phyloP scores from a whole-genome alignment of 1,284 basidiomycete genomes.

The Entoloma clypeatum region DNA sequence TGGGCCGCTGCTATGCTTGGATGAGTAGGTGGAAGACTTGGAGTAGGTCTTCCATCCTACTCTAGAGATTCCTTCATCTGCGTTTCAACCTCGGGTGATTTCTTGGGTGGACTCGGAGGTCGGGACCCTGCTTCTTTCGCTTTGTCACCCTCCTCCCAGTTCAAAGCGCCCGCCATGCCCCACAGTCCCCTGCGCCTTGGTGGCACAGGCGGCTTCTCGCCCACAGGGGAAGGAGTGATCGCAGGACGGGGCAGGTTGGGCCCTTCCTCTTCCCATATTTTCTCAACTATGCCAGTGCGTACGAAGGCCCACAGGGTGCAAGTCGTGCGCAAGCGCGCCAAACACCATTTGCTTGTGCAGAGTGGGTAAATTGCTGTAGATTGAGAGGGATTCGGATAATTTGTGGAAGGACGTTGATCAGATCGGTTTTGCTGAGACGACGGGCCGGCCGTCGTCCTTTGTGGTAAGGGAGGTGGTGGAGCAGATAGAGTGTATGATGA shows the following conservation, averaged over 20 bases:
- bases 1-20: conserved; percentile 7
- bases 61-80: too few species aligned
- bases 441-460: conserved; percentile 60
- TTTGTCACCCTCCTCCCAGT: conserved; percentile 44
- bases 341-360: conserved; percentile 75
- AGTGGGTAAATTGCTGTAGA: conserved; percentile 63
- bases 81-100: too few species aligned
- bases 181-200: conserved; percentile 51
- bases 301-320: conserved; percentile 92
- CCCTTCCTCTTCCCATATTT: conserved; percentile 81
- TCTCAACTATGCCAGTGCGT: conserved; percentile 75
- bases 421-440: conserved; percentile 36
- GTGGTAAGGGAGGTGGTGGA: conserved; percentile 36
- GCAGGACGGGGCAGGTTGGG: conserved; percentile 31
- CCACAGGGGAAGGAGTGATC: conserved; percentile 12
- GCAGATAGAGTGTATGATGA: too few species aligned
- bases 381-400: conserved; percentile 26
- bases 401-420: conserved; percentile 27
- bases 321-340: conserved; percentile 76
- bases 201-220: conserved; percentile 44
- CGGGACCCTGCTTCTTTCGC: conserved; percentile 20
- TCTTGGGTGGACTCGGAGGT: conserved; percentile 9
- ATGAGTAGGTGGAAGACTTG: conserved; percentile 17
- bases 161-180: conserved; percentile 54
- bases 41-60: conserved; percentile 18